Evolutionary conservation across 2,329 filamentous ascomycete species (phyloP), one percentile per base, ranked within the genome.

Genomic region (Didymella exigua): DNA sequence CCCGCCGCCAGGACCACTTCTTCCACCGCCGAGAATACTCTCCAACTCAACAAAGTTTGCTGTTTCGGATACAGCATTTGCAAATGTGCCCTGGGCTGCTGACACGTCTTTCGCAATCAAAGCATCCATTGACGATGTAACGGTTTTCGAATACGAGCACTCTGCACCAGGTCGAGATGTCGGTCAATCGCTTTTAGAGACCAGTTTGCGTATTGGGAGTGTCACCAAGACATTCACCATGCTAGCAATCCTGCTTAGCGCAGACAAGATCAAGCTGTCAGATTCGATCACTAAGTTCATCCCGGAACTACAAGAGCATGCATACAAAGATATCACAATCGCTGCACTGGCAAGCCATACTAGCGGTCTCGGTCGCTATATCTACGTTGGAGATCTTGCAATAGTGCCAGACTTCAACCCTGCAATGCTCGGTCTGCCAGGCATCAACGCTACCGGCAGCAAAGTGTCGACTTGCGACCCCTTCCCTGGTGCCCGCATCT

Each of bases 211-310:
- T 0, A 53, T 70, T 23, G 68, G 58, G 0, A 69, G 66, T 10
- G 62, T 65, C 7, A 68, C 66, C 1, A 71, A 71, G 34, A 24
- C 62, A 11, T 68, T 69, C 37, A 68, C 67, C 4, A 58, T 68
- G 24, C 52, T 71, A 13, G 67, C 67, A 1, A 31, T 70, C 2
- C 37, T 67, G 24, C 44, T 68, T 5, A 61, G 60, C 16, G 52
- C 48, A 19, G 49, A 65, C n/a, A 54, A 49, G 21, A 65, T 70
- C 36, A 55, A 54, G 3, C 59, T 66, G 13, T 58, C 66, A 11
- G 66, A 70, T 31, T 48, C 62, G 0, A 69, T 71, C 13, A 61
- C 54, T 5, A 66, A 65, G 21, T 68, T 56, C 30, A 51, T 71
- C 3, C 65, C 65, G 5, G 62, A 60, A 2, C 36, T 71, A 13